Base-by-base conservation (phyloP, 73 alveolate species). In the Diophrys appendiculata region DNA sequence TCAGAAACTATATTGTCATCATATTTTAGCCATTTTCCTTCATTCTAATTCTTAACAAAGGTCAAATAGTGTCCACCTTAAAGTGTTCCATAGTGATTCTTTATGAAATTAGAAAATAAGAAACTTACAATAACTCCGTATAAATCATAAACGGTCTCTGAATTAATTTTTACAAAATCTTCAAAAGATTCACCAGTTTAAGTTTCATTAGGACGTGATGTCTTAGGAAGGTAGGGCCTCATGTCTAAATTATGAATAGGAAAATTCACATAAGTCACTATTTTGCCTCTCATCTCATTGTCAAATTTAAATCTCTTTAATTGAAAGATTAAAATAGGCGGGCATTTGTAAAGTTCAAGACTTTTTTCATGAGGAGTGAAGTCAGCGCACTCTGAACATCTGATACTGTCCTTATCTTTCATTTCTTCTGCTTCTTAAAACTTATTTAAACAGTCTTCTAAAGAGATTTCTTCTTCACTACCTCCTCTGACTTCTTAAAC, bases 1-100 rank as follows among this genome's bases (percentile, higher is more conserved):
- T 74, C 80, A 26, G 88, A 32, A 22, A 77, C 33, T n/a, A 32
- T 35, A 25, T n/a, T 25, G 86, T 94, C 99, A 84, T 94, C 99
- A 78, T 87, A 94, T 33, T 87, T 68, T 80, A 73, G 92, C 99
- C 99, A 94, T 56, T 83, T 72, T 53, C 83, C 74, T 32, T 84
- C 84, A 8, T 73, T 52, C 54, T 64, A 55, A 55, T 87, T 92
- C 86, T 84, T 90, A 68, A 87, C 87, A 65, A 87, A 75, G 68
- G 93, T 68, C 77, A 60, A 86, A 76, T 94, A 94, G 86, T 94
- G 99, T 0, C 99, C 99, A 34, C 82, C 80, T 28, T 91, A 77
- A 53, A 94, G 69, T 35, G 81, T 82, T 22, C 99, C 99, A 79
- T 77, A 82, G 84, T 94, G 99, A 80, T 94, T 94, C 71, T 60